Percentiles rank a stretch among this genome's conserved stretches.
Evolutionary conservation across 2,329 filamentous ascomycete species (phyloP).

Genomic region (Ilyonectria sp.): DNA sequence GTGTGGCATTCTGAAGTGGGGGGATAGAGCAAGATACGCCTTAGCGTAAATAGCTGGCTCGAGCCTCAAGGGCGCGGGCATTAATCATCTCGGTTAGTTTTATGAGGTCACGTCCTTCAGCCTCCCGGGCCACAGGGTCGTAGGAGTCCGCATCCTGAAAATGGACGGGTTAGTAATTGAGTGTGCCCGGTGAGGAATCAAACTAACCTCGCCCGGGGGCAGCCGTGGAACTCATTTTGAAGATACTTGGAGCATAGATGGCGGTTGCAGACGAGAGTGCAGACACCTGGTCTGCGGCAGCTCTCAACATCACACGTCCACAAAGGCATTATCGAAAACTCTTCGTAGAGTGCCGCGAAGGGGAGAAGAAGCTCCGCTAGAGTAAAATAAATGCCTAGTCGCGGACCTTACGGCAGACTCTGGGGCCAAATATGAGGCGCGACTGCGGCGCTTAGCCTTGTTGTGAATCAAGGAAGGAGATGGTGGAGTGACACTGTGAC

Average conservation of each 20-base stretch:
- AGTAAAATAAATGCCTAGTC: constrained; percentile 16
- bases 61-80: constrained; percentile 53
- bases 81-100: constrained; percentile 55
- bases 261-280: constrained; percentile 55
- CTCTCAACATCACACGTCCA: constrained; percentile 53
- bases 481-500: not conserved
- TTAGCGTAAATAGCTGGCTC: constrained; percentile 53
- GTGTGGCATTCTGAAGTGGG: constrained; percentile 53
- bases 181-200: constrained; percentile 8
- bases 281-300: constrained; percentile 53
- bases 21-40: constrained; percentile 55
- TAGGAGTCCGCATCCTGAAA: constrained; percentile 55
- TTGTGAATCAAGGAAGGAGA: too few relatives aligned
- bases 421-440: not conserved
- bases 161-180: constrained; percentile 32
- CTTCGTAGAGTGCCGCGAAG: constrained; percentile 11
- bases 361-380: constrained; percentile 12
- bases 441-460: too few relatives aligned
- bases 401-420: constrained; percentile 2
- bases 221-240: constrained; percentile 51
- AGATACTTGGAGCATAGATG: constrained; percentile 57
- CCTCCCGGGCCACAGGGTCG: constrained; percentile 50
- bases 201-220: constrained; percentile 55
- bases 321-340: constrained; percentile 47
- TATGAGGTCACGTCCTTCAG: constrained; percentile 54